Evolutionary conservation across 495 filamentous ascomycete genomes (phyloP).

Genomic region (Pseudomonodictys pantanalensis): DNA sequence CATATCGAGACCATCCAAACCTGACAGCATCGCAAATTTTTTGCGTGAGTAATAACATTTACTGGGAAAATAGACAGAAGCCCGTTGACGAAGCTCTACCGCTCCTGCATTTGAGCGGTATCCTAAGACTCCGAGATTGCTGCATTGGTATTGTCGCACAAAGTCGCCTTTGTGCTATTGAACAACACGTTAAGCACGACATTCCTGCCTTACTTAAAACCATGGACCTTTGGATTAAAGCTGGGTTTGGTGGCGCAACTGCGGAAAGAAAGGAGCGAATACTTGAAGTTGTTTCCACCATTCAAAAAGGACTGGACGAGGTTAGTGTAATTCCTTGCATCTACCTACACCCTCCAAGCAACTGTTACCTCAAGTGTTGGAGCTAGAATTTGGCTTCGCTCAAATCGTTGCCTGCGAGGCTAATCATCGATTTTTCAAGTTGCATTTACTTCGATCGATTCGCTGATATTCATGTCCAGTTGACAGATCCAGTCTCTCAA

Average conservation of each 20-base stretch:
- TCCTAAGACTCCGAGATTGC: constrained; percentile 38
- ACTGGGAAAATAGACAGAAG: constrained; percentile 40
- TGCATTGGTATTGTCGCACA: constrained; percentile 44
- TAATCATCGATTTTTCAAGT: no score
- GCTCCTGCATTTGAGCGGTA: constrained; percentile 41
- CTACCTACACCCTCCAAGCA: no score
- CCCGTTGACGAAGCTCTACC: constrained; percentile 26
- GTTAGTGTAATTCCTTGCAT: no score
- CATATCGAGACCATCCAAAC: constrained; percentile 32
- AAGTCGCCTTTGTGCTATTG: constrained; percentile 37
- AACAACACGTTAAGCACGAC: constrained; percentile 38
- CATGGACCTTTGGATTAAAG: constrained; percentile 44
- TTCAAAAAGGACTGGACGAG: constrained; percentile 29
- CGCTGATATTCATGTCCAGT: constrained; percentile 4
- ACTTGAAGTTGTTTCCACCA: constrained; percentile 27
- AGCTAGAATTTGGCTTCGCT: no score
- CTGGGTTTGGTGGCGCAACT: constrained; percentile 38
- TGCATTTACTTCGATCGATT: not conserved
- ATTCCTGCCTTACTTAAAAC: constrained; percentile 40
- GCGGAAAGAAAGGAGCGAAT: constrained; percentile 38
- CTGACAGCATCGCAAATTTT: constrained; percentile 36
- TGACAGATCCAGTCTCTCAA: constrained; percentile 17
- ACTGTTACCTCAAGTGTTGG: no score
- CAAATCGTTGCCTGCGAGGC: no score
- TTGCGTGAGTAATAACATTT: constrained; percentile 42